These are phyloP conservation scores for Xeromyces bisporus DNA, from an alignment of 495 filamentous ascomycete genomes.

Conservation along the genomic window DNA sequence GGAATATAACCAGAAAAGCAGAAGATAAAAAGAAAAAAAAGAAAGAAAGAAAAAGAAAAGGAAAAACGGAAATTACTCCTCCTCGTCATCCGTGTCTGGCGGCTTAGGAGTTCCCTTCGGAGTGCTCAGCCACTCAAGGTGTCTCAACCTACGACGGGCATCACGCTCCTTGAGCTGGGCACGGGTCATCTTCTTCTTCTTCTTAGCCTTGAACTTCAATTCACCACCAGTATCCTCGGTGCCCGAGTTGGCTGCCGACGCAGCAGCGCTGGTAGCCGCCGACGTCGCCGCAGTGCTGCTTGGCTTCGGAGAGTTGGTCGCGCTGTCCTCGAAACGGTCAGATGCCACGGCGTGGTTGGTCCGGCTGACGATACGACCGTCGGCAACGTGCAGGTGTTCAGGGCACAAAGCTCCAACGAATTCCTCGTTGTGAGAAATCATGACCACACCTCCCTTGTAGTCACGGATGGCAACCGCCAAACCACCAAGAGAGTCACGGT, in stretches of 20 bases:
- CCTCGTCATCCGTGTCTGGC: constrained; percentile 52
- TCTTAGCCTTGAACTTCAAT: constrained; percentile 84
- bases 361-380: constrained; percentile 71
- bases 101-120: constrained; percentile 50
- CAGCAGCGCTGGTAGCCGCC: constrained; percentile 40
- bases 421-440: constrained; percentile 99
- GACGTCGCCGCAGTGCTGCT: constrained; percentile 36
- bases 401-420: constrained; percentile 89
- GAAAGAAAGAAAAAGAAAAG: background rate
- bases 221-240: constrained; percentile 64
- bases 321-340: constrained; percentile 76
- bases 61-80: constrained; percentile 10
- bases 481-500: constrained; percentile 90
- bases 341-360: constrained; percentile 52
- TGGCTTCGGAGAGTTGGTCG: constrained; percentile 40
- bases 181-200: constrained; percentile 98
- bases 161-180: constrained; percentile 90
- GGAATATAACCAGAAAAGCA: too few relatives aligned
- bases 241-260: constrained; percentile 62
- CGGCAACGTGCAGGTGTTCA: constrained; percentile 87
- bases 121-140: constrained; percentile 64
- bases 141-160: constrained; percentile 67
- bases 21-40: background rate
- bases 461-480: constrained; percentile 92
- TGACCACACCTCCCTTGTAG: constrained; percentile 93